Evolutionary conservation across 257 asterid species (phyloP).

Genomic region (Nicotiana tabacum): DNA sequence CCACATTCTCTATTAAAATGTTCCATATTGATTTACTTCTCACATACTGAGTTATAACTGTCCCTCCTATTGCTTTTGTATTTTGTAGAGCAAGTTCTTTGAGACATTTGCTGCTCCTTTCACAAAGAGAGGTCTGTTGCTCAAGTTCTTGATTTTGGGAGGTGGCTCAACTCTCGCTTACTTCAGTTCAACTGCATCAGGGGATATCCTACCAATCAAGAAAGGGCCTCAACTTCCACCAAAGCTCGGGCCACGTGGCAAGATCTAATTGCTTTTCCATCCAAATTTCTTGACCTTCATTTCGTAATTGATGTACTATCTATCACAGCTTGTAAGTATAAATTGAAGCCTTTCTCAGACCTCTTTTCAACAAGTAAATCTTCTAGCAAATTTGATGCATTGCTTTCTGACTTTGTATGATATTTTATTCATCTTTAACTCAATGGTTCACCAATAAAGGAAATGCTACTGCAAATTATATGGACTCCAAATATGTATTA

Average conservation of each 20-base stretch:
- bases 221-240: conserved; percentile 97
- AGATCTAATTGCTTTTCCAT: conserved; percentile 37
- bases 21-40: background rate
- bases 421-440: background rate
- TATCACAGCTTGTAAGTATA: conserved; percentile 54
- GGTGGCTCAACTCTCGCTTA: conserved; percentile 85
- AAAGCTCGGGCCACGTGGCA: conserved; percentile 73
- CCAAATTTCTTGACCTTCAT: conserved; percentile 13
- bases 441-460: too few species aligned
- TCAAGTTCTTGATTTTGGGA: conserved; percentile 88
- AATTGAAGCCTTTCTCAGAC: conserved; percentile 30
- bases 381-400: background rate
- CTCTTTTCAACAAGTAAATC: background rate
- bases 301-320: conserved; percentile 26
- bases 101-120: conserved; percentile 97
- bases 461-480: too few species aligned
- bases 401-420: background rate
- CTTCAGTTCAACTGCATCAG: conserved; percentile 76
- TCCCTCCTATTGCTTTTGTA: background rate
- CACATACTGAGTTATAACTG: background rate
- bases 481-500: background rate
- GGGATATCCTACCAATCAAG: conserved; percentile 82
- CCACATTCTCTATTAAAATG: background rate
- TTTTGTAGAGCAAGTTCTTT: conserved; percentile 85
- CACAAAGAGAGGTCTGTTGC: conserved; percentile 95